A percentile compares a stretch with the other conserved stretches of the same genome.
phyloP scores from a whole-genome alignment of 1,284 basidiomycete genomes.

The Cryptococcus amylolentus region DNA sequence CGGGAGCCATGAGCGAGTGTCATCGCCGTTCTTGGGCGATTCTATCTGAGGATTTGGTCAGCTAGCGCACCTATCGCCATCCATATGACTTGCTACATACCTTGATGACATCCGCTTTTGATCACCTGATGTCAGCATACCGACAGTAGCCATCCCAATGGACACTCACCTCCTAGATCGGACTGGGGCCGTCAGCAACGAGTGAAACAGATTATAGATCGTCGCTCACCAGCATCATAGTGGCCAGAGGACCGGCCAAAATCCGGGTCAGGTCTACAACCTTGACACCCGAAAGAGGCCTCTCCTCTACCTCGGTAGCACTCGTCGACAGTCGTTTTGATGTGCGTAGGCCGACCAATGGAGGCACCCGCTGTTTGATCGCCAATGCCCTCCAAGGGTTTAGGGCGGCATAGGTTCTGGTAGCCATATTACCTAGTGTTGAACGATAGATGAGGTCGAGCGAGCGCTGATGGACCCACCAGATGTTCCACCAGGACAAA shows the following conservation, averaged over 20 bases:
- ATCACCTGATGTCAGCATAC: neutral
- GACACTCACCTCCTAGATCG: constrained; percentile 17
- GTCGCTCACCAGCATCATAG: constrained; percentile 75
- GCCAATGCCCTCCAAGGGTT: too few relatives aligned
- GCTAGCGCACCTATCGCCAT: neutral
- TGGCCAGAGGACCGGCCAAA: constrained; percentile 81
- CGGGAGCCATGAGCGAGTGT: constrained; percentile 81
- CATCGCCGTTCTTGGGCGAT: constrained; percentile 75
- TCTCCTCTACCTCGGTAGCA: constrained; percentile 17
- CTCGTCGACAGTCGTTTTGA: constrained; percentile 1
- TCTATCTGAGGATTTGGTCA: constrained; percentile 58
- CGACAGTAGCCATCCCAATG: neutral
- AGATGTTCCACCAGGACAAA: too few relatives aligned
- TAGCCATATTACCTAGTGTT: too few relatives aligned
- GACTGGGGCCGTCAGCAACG: constrained; percentile 7
- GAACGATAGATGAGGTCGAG: too few relatives aligned
- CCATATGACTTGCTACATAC: constrained; percentile 31
- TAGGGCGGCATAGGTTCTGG: neutral
- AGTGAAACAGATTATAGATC: neutral
- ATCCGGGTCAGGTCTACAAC: constrained; percentile 87
- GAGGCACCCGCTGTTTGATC: too few relatives aligned
- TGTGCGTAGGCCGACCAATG: neutral
- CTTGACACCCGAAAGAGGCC: constrained; percentile 69
- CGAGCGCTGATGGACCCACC: too few relatives aligned
- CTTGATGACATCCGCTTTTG: constrained; percentile 76